A percentile compares a stretch with the other conserved stretches of the same genome.
Conservation (phyloP, 441 rosid species). For the Eruca vesicaria region DNA sequence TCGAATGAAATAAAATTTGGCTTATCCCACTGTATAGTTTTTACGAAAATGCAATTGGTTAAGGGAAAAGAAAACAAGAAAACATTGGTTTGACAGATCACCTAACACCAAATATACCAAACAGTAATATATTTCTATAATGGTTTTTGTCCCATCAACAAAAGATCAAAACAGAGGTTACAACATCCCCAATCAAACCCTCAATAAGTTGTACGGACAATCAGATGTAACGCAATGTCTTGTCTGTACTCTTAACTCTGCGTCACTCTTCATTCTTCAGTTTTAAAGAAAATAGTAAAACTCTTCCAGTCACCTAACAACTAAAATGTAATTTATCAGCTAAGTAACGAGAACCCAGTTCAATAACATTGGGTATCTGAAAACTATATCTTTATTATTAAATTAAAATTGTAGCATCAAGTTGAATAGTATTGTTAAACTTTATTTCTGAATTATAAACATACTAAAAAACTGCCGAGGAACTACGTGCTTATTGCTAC, state of each 20-base stretch:
- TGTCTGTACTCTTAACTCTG: slow-evolving; percentile 20
- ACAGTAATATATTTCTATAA: not conserved
- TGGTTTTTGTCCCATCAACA: not conserved
- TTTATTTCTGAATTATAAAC: not conserved
- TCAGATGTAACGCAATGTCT: not conserved
- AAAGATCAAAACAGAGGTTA: slow-evolving; percentile 6
- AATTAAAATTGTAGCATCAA: too few relatives aligned
- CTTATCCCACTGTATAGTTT: not conserved
- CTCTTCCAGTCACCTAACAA: too few relatives aligned
- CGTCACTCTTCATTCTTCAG: slow-evolving; percentile 18
- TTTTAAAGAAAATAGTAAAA: too few relatives aligned
- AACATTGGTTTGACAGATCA: slow-evolving; percentile 25
- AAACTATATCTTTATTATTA: too few relatives aligned
- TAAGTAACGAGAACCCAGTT: not conserved
- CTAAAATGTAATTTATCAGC: not conserved
- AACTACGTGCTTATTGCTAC: slow-evolving; percentile 16
- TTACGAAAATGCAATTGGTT: not conserved
- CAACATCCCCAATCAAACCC: not conserved
- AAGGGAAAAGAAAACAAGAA: not conserved
- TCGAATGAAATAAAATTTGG: slow-evolving; percentile 14
- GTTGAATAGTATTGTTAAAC: not conserved
- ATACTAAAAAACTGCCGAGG: not conserved
- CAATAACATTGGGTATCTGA: not conserved
- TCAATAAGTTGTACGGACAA: slow-evolving; percentile 25
- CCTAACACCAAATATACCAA: slow-evolving; percentile 17